Evolutionary conservation across 352 stramenopile species (phyloP), one percentile per base, ranked within the genome.

Genomic region (Pythium myriotylum): DNA sequence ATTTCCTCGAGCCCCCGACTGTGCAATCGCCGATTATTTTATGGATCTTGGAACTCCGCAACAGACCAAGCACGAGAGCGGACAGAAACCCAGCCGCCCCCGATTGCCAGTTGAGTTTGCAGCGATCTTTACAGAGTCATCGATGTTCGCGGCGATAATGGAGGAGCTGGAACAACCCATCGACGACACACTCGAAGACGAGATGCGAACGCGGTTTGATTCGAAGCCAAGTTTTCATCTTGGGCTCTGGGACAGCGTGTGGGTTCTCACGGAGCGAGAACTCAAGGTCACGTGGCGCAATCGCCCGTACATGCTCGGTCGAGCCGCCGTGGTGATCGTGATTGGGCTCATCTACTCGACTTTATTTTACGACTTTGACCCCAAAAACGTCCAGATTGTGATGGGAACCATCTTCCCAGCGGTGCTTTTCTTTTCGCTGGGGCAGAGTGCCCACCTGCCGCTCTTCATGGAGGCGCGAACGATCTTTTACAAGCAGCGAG

Each of bases 21-120:
- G 84, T 57, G 92, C 98, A 62, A 60, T 92, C n/a, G 92, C 91
- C 20, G 94, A 98, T 67, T 98, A 96, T 70, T 70, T 98, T 51
- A 78, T 94, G 45, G 84, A 82, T 41, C 52, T 86, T 1, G 72
- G 70, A 4, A 84, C 77, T 29, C 32, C 45, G 14, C 48, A 71
- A 22, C 67, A 72, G 12, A 23, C 54, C 4, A 72, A 78, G 52
- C 74, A 83, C 35, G 5, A 37, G 12, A n/a, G 0, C 0, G 5
- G 13, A 2, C 54, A 26, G 23, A 32, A 20, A n/a, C 26, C 19
- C 16, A 6, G 27, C 7, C n/a, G n/a, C n/a, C 41, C 65, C 19
- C 50, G 52, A 4, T 33, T 3, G 1, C 19, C 65, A 0, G 26
- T 9, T 8, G 60, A 77, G 26, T 77, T 73, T 56, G 62, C 66